Evolutionary conservation across 176 grass and related monocot species (phyloP), one percentile per base, ranked within the genome.

Genomic region (Oryza meridionalis): DNA sequence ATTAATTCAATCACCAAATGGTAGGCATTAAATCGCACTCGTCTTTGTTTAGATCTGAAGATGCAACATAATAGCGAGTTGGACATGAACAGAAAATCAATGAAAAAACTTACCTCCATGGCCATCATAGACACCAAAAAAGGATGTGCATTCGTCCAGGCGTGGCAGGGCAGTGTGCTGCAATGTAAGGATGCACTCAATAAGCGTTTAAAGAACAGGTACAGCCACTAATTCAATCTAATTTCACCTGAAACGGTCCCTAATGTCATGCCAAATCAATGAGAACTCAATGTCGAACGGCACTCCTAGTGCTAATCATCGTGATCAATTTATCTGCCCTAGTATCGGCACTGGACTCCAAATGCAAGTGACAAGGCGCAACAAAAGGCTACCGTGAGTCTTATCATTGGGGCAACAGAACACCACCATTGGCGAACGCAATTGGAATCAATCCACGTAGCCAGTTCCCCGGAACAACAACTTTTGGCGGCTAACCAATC

Each of bases 91-190:
- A 62, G 46, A 32, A 32, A 64, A 86, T 9, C 61, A 78, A 29
- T 13, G 0, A 29, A 45, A 49, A 49, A 27, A 66, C 4, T 81
- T 92, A 94, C 93, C 93, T 86, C 93, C 93, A 71, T 94, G 92
- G 11, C 92, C 92, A 86, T 94, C 92, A 10, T 90, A 94, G 58
- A 94, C 92, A 1, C 87, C 92, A 88, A 94, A 94, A 77, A 94
- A 94, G 10, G 93, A 94, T 75, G 93, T 94, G 82, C 47, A 73
- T 8, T 86, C 85, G 74, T 94, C 93, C 11, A 94, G 85, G 66
- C 86, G 29, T 70, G 79, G 84, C 32, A 88, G 61, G 17, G 93
- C 93, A 11, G 82, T 76, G 83, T 94, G 93, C 93, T 94, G 82
- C 61, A 83, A 46, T 24, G 42, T 35, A 80, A 80, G 53, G 45